Conservation (phyloP, 495 filamentous ascomycete species). For the Saxophila tyrrhenica region DNA sequence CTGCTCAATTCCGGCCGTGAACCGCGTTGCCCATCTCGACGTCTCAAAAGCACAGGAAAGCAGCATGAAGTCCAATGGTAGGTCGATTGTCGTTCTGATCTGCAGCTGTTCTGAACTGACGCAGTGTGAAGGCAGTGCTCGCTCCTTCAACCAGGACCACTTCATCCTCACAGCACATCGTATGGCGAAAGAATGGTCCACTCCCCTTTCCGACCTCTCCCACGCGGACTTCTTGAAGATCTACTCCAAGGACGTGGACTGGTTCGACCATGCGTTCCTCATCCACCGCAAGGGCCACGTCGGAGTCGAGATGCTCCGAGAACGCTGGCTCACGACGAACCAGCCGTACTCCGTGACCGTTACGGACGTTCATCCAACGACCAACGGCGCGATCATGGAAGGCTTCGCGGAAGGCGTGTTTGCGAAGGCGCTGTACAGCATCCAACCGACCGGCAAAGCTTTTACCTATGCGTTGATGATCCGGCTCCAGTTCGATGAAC, state of each 20-base stretch:
- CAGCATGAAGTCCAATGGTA: no score
- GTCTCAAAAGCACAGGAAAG: no score
- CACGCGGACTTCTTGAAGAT: background rate
- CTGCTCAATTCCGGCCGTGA: no score
- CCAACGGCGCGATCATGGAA: background rate
- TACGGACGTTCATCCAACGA: background rate
- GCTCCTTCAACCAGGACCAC: no score
- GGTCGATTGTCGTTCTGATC: no score
- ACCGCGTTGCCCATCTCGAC: no score
- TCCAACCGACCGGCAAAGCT: background rate
- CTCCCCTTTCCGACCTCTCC: background rate
- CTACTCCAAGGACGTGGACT: background rate
- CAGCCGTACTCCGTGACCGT: background rate
- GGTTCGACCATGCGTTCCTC: background rate
- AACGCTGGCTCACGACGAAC: background rate
- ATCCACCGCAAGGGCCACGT: background rate
- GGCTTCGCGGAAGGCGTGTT: background rate
- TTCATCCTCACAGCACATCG: no score
- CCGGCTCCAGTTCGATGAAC: background rate
- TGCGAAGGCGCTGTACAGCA: background rate
- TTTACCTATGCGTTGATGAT: background rate
- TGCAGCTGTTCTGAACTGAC: no score
- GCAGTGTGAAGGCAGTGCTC: no score
- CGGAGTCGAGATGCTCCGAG: background rate
- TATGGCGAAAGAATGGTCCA: background rate